Base-by-base conservation (phyloP, 192 early-diverging fungal species). In the Umbelopsis isabellina region DNA sequence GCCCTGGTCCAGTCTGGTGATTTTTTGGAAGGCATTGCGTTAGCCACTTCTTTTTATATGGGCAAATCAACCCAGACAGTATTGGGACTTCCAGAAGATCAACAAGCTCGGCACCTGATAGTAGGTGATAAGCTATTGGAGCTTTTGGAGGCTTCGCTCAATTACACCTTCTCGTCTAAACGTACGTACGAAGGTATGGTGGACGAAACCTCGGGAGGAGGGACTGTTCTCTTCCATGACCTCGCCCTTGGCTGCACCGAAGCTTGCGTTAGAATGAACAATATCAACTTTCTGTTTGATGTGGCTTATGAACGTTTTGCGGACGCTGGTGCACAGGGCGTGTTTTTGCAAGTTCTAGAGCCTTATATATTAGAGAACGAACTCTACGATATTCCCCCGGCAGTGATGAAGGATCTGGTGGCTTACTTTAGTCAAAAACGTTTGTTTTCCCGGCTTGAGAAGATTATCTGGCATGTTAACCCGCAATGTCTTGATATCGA, bases 331-430 rank as follows among this genome's bases (percentile, higher is more conserved):
- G 83, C 79, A 2, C 75, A 70, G 49, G 87, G 85, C 22, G 73
- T 85, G 1, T 83, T 88, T 46, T 75, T 88, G 21, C 75, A 86
- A 64, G 81, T 80, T 3, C 55, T 88, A 22, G 83, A 80, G 21
- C 72, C 79, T 2, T 86, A 85, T 69, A 88, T 88, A 70, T 53
- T 88, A n/a, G 46, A 82, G 33, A 82, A 84, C 35, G 77, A 81
- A 52, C 68, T 88, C 12, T 74, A 61, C 21, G 85, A 85, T 49
- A 72, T 88, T 46, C 87, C 87, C 7, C 87, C 87, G 2, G 80
- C 78, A 16, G 80, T 88, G 16, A 86, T 86, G 87, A 86, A 88
- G 25, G 82, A 81, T 22, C 78, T 88, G 23, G 87, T 88, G 9
- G 73, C 71, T 47, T 79, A 82, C 67, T 88, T 85, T 65, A 71